A percentile compares a stretch with the other conserved stretches of the same genome.
These are phyloP conservation scores for Ascosphaera aggregata DNA, from an alignment of 2,329 filamentous ascomycete genomes.

Conservation along the genomic window DNA sequence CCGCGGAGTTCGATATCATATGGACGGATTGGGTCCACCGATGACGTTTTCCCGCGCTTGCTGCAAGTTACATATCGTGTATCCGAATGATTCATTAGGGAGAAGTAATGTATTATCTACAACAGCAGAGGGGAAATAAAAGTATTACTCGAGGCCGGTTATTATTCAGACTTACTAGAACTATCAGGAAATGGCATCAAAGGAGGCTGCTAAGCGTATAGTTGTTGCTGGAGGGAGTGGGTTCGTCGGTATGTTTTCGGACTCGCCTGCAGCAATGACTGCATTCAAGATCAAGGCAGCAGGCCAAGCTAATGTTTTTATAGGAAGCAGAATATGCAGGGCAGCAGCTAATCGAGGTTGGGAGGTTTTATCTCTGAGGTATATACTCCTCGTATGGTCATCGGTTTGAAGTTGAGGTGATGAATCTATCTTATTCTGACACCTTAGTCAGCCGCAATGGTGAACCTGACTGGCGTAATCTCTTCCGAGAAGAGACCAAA, in stretches of 20 bases:
- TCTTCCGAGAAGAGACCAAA: no score
- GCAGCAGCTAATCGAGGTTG: conserved; percentile 65
- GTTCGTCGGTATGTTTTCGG: conserved; percentile 43
- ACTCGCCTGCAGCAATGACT: neutral
- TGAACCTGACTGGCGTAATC: conserved; percentile 72
- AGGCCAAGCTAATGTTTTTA: conserved; percentile 1
- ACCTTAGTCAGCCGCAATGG: conserved; percentile 52
- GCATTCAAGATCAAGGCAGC: neutral
- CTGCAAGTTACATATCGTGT: no score
- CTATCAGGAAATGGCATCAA: conserved; percentile 7
- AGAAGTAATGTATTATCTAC: no score
- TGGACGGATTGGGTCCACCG: no score
- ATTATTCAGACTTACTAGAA: no score
- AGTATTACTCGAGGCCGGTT: no score
- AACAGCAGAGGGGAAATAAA: no score
- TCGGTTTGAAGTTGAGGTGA: conserved; percentile 1
- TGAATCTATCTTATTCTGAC: conserved; percentile 4
- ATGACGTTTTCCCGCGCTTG: no score
- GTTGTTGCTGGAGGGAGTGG: conserved; percentile 88
- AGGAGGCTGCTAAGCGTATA: conserved; percentile 46
- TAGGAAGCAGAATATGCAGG: conserved; percentile 66
- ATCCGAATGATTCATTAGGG: no score
- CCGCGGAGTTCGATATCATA: no score
- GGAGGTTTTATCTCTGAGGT: conserved; percentile 87
- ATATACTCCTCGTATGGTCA: conserved; percentile 8